Conservation (phyloP, 441 rosid species). For the Kokia cookei region DNA sequence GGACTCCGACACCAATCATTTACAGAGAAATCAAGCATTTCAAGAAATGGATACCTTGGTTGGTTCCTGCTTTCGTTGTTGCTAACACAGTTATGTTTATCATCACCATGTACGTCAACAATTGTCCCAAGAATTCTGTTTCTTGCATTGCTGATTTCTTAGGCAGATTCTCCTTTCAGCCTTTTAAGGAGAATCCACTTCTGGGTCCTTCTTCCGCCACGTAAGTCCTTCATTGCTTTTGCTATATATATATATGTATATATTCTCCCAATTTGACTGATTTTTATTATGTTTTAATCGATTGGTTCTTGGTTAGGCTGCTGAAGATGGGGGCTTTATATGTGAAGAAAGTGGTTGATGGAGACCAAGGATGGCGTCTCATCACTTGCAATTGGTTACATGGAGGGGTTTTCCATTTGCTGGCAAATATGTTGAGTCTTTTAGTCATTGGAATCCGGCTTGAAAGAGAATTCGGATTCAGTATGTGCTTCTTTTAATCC, state of each 20-base stretch:
- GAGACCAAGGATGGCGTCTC: slow-evolving; percentile 73
- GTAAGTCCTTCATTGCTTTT: slow-evolving; percentile 22
- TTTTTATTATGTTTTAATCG: neutral
- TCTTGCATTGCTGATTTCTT: slow-evolving; percentile 48
- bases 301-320: slow-evolving; percentile 33
- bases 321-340: slow-evolving; percentile 70
- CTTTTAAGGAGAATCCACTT: slow-evolving; percentile 62
- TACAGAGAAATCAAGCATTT: slow-evolving; percentile 34
- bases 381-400: slow-evolving; percentile 86
- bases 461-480: slow-evolving; percentile 84
- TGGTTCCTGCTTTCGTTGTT: slow-evolving; percentile 44
- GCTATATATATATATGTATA: neutral
- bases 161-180: slow-evolving; percentile 67
- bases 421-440: slow-evolving; percentile 84
- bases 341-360: slow-evolving; percentile 47
- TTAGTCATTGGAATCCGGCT: slow-evolving; percentile 78
- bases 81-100: slow-evolving; percentile 46
- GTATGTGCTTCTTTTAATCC: slow-evolving; percentile 32
- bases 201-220: slow-evolving; percentile 61
- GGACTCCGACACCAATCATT: slow-evolving; percentile 21
- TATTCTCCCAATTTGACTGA: neutral
- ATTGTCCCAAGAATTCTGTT: slow-evolving; percentile 52
- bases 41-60: slow-evolving; percentile 55
- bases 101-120: slow-evolving; percentile 57
- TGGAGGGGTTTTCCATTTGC: slow-evolving; percentile 73